Evolutionary conservation across 169 alveolate genomes (phyloP).

Genomic region (Theileria parva): DNA sequence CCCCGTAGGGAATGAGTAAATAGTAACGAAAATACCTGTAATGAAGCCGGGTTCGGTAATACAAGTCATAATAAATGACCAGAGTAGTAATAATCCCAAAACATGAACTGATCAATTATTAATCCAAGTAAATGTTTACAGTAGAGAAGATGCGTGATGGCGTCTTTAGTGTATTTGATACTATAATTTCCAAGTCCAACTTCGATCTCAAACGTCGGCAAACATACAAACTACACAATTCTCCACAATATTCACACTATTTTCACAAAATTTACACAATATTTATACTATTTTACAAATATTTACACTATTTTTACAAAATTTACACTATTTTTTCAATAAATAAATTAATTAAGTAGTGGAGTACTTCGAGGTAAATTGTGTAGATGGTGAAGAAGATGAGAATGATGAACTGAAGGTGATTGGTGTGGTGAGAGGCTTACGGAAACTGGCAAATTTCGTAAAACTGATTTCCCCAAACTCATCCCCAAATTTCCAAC

Average conservation of each 20-base stretch:
- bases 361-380: constrained; percentile 57
- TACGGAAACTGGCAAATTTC: constrained; percentile 57
- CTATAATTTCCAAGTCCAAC: constrained; percentile 45
- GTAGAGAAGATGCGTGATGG: constrained; percentile 9
- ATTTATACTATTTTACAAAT: too few species aligned
- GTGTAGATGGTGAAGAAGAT: constrained; percentile 59
- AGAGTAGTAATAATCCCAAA: constrained; percentile 29
- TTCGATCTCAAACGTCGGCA: constrained; percentile 51
- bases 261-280: too few species aligned
- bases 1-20: neutral
- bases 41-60: constrained; percentile 63
- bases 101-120: constrained; percentile 37
- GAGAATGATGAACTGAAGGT: constrained; percentile 56
- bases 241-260: too few species aligned
- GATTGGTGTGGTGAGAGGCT: constrained; percentile 8
- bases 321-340: too few species aligned
- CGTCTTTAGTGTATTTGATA: constrained; percentile 24
- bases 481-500: neutral
- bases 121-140: constrained; percentile 1
- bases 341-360: too few species aligned
- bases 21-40: constrained; percentile 30
- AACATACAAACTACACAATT: constrained; percentile 49
- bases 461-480: constrained; percentile 18
- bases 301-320: too few species aligned
- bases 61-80: constrained; percentile 64